Evolutionary conservation across 345 rosid genomes (phyloP).

Genomic region (Dipteronia dyeriana): DNA sequence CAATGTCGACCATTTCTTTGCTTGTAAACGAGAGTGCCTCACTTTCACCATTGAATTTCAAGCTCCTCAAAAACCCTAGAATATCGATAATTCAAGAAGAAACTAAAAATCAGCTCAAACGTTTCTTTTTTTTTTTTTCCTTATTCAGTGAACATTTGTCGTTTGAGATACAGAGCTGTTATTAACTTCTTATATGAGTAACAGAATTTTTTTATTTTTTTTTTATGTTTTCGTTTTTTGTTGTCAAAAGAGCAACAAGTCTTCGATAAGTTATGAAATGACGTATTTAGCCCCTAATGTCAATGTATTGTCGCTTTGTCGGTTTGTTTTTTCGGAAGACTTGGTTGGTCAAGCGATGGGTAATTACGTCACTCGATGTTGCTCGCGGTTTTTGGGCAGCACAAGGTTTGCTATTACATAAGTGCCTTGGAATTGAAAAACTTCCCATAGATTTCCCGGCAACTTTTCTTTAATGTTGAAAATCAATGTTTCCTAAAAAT

Average conservation of each 20-base stretch:
- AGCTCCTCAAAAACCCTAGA: slow-evolving; percentile 25
- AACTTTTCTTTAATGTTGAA: background rate
- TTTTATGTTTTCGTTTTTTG: background rate
- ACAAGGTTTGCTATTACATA: background rate
- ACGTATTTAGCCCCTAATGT: background rate
- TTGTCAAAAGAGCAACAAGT: background rate
- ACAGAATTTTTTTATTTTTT: background rate
- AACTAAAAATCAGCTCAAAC: background rate
- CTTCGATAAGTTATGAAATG: background rate
- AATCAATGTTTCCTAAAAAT: no score
- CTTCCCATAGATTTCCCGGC: background rate
- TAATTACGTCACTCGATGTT: background rate
- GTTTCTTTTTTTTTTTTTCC: background rate
- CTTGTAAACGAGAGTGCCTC: slow-evolving; percentile 63
- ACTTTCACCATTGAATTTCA: slow-evolving; percentile 52
- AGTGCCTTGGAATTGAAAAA: background rate
- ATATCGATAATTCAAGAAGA: background rate
- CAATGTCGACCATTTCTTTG: slow-evolving; percentile 60
- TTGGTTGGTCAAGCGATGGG: background rate
- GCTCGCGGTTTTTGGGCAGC: background rate
- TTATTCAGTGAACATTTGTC: background rate
- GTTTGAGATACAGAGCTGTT: background rate
- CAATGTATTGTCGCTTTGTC: background rate
- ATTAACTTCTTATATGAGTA: no score
- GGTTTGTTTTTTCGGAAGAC: background rate